Conservation (phyloP, 768 basidiomycete species). For the Tulasnella sp. region DNA sequence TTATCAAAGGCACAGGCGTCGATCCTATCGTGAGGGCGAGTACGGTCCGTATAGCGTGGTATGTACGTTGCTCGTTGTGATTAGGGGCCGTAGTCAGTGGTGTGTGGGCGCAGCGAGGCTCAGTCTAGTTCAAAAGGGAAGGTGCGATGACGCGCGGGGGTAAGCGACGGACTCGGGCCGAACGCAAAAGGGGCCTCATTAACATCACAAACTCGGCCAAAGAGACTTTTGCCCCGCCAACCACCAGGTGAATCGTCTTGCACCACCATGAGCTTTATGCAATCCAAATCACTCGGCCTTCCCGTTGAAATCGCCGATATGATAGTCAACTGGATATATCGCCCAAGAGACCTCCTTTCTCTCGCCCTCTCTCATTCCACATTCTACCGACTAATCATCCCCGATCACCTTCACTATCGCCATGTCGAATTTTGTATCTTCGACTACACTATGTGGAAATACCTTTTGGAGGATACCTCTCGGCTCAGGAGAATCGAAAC, state of each 20-base stretch:
- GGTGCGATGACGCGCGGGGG: constrained; percentile 5
- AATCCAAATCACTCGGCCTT: background rate
- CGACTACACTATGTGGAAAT: background rate
- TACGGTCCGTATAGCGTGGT: background rate
- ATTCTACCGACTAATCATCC: background rate
- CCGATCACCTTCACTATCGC: background rate
- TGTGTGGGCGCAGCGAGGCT: background rate
- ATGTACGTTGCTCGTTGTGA: background rate
- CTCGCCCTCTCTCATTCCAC: background rate
- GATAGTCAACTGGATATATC: background rate
- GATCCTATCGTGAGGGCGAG: background rate
- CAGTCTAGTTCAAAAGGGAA: constrained; percentile 6
- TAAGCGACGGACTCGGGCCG: background rate
- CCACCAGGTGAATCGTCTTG: background rate
- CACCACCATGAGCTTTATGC: background rate
- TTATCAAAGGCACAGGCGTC: background rate
- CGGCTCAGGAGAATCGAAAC: background rate
- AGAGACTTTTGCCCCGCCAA: background rate
- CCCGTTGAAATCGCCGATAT: background rate
- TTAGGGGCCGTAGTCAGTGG: constrained; percentile 5
- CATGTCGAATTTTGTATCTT: background rate
- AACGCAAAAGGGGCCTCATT: background rate
- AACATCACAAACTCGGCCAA: background rate
- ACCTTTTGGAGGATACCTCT: background rate
- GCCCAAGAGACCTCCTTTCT: background rate